Percentiles rank a stretch among this genome's conserved stretches.
phyloP scores from a whole-genome alignment of 352 stramenopile genomes.

The Phytophthora citrophthora region DNA sequence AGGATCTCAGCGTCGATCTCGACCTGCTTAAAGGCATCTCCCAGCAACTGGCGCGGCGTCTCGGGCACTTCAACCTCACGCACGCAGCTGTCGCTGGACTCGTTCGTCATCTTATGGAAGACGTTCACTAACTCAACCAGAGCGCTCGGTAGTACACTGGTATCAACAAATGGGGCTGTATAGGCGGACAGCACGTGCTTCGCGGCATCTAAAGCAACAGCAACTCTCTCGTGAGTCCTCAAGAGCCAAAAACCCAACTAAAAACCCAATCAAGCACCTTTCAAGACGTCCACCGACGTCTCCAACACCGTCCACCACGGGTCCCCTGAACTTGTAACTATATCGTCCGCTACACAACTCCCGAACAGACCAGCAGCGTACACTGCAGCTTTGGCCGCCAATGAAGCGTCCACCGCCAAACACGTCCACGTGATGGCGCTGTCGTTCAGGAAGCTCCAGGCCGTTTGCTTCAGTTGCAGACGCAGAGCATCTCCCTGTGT shows the following conservation, averaged over 20 bases:
- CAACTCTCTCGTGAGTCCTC: constrained; percentile 25
- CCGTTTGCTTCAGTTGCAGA: constrained; percentile 40
- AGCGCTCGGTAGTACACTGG: constrained; percentile 18
- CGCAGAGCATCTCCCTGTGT: constrained; percentile 7
- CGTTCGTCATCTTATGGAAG: constrained; percentile 28
- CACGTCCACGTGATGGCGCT: constrained; percentile 56
- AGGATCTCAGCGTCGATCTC: constrained; percentile 28
- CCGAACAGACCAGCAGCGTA: constrained; percentile 52
- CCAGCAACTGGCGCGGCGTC: constrained; percentile 6
- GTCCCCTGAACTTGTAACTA: constrained; percentile 18
- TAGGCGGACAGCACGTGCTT: constrained; percentile 37
- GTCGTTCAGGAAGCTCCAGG: constrained; percentile 69
- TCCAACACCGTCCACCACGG: constrained; percentile 45
- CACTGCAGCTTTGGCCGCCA: constrained; percentile 49
- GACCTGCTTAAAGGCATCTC: constrained; percentile 24
- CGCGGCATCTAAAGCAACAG: constrained; percentile 26
- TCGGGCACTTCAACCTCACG: constrained; percentile 11
- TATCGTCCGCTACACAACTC: constrained; percentile 24
- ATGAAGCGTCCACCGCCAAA: constrained; percentile 39
- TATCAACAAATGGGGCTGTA: constrained; percentile 32
- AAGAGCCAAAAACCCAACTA: not conserved
- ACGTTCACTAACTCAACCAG: constrained; percentile 31
- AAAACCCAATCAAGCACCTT: constrained; percentile 33
- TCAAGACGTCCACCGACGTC: constrained; percentile 32
- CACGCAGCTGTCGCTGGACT: constrained; percentile 19